Percentiles rank a stretch among this genome's conserved stretches.
These are phyloP conservation scores for Penicillium paradoxum DNA, from an alignment of 495 filamentous ascomycete genomes.

Conservation along the genomic window DNA sequence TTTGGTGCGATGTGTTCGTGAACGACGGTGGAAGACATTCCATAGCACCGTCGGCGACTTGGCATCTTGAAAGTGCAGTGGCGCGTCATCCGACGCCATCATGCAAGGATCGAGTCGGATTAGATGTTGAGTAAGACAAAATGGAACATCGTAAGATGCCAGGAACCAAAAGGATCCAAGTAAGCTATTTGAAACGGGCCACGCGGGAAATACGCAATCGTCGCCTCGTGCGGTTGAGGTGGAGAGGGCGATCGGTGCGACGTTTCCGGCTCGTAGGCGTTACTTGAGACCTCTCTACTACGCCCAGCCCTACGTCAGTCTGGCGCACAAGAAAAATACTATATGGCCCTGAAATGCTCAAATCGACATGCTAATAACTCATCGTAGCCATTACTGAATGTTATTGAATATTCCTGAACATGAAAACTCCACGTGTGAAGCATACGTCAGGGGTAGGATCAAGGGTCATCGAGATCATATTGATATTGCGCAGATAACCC, in stretches of 20 bases:
- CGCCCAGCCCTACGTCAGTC: not conserved
- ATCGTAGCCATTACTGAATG: too few species aligned
- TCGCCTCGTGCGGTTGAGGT: not conserved
- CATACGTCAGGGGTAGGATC: too few species aligned
- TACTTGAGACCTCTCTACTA: not conserved
- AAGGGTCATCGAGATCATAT: too few species aligned
- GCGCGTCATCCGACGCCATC: constrained; percentile 30
- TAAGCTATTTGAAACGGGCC: constrained; percentile 3
- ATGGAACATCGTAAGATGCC: constrained; percentile 11
- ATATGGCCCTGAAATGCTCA: too few species aligned
- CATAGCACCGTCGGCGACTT: constrained; percentile 25
- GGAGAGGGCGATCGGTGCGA: constrained; percentile 18
- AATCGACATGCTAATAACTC: too few species aligned
- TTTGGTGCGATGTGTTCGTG: constrained; percentile 29
- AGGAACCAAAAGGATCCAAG: constrained; percentile 5
- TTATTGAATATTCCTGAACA: too few species aligned
- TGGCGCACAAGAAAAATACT: too few species aligned
- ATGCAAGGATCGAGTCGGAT: constrained; percentile 5
- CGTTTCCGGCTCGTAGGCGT: constrained; percentile 12
- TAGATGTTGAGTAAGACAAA: not conserved
- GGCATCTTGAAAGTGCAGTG: constrained; percentile 27
- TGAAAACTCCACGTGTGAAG: too few species aligned
- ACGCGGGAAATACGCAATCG: constrained; percentile 26
- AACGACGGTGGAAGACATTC: constrained; percentile 28
- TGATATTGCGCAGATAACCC: too few species aligned